Conservation (phyloP, 2,329 filamentous ascomycete genomes). For the Scytalidium lignicola region DNA sequence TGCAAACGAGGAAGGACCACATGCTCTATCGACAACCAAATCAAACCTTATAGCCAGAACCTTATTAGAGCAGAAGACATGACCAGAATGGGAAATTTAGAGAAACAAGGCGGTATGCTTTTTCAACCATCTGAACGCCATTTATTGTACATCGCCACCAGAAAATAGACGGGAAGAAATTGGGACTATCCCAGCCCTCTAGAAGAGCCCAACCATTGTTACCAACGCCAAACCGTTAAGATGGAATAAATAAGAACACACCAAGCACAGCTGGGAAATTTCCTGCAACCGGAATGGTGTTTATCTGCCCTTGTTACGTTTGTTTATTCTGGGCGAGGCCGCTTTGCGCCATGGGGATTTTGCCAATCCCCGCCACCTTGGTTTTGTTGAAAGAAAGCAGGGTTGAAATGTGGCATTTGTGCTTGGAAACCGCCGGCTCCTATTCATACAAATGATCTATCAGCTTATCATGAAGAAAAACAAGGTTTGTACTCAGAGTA, state of each 20-base stretch:
- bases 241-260: neutral
- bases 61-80: neutral
- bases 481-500: too few relatives aligned
- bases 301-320: neutral
- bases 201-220: neutral
- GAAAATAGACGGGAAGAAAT: neutral
- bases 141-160: neutral
- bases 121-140: neutral
- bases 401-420: constrained; percentile 67
- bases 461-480: constrained; percentile 7
- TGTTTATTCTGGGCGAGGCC: constrained; percentile 61
- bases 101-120: neutral
- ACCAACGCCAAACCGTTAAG: neutral
- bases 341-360: constrained; percentile 78
- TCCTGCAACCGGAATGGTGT: neutral
- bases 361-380: constrained; percentile 54
- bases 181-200: neutral
- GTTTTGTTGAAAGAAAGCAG: constrained; percentile 61
- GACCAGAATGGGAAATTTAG: neutral
- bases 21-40: neutral
- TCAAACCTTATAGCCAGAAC: neutral
- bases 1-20: neutral
- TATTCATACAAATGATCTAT: constrained; percentile 3
- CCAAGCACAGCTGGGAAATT: neutral
- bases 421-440: constrained; percentile 59